phyloP scores from a whole-genome alignment of 176 grass and related monocot genomes.

The Chrysopogon serrulatus region DNA sequence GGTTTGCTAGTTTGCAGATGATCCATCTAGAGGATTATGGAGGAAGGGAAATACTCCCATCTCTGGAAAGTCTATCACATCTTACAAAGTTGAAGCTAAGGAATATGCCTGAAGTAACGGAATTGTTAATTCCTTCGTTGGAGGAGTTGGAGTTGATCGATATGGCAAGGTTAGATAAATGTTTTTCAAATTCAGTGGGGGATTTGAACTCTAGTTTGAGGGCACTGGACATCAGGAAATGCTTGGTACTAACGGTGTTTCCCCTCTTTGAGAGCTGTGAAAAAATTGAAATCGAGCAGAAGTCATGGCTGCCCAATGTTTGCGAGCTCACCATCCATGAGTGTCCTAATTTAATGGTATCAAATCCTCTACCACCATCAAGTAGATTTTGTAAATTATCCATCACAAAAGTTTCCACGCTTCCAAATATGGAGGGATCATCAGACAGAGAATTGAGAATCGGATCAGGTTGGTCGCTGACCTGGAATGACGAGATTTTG shows the following conservation, averaged over 20 bases:
- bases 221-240: background rate
- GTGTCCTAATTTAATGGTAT: slow-evolving; percentile 7
- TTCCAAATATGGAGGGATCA: too few species aligned
- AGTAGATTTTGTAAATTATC: background rate
- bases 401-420: background rate
- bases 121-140: slow-evolving; percentile 14
- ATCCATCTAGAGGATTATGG: slow-evolving; percentile 23
- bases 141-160: slow-evolving; percentile 11
- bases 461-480: too few species aligned
- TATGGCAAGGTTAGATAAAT: slow-evolving; percentile 27
- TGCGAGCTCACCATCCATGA: background rate
- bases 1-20: background rate
- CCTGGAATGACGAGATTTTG: background rate
- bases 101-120: background rate
- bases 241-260: background rate
- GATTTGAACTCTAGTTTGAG: slow-evolving; percentile 8
- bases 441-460: background rate
- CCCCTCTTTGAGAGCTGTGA: background rate
- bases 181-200: background rate
- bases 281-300: background rate
- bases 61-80: slow-evolving; percentile 4
- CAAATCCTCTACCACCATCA: background rate
- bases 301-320: slow-evolving; percentile 17
- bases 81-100: slow-evolving; percentile 17
- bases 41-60: background rate